Conservation (phyloP, 2,329 filamentous ascomycete genomes). For the Talaromyces sp. region DNA sequence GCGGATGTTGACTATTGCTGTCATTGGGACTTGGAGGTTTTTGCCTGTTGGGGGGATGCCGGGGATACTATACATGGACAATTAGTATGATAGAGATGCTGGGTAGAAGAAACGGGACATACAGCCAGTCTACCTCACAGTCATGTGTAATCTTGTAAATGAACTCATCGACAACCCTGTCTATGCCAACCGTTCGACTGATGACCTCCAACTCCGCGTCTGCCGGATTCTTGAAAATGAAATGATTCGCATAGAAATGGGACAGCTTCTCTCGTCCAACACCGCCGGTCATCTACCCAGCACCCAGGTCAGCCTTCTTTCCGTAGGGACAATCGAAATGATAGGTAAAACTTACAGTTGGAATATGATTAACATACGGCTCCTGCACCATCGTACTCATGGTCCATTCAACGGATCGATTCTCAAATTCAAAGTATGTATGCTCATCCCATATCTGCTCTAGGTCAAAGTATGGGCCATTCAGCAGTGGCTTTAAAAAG, state of each 20-base stretch:
- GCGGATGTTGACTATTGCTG: slow-evolving; percentile 64
- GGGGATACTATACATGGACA: slow-evolving; percentile 38
- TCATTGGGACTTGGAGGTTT: slow-evolving; percentile 61
- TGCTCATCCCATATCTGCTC: slow-evolving; percentile 80
- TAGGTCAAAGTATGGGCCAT: slow-evolving; percentile 69
- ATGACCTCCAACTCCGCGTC: slow-evolving; percentile 68
- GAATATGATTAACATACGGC: slow-evolving; percentile 76
- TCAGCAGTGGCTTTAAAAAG: slow-evolving; percentile 63
- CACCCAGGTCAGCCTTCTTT: not conserved
- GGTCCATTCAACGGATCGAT: slow-evolving; percentile 66
- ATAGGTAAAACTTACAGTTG: slow-evolving; percentile 64
- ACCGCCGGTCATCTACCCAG: slow-evolving; percentile 58
- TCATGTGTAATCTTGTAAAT: slow-evolving; percentile 65
- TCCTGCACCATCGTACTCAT: slow-evolving; percentile 81
- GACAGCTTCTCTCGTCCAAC: slow-evolving; percentile 64
- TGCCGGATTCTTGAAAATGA: slow-evolving; percentile 70
- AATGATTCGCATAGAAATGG: slow-evolving; percentile 69
- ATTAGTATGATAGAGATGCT: not conserved
- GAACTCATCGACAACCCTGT: slow-evolving; percentile 71
- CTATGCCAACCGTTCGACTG: slow-evolving; percentile 68
- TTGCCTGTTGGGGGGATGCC: slow-evolving; percentile 59
- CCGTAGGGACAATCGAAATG: no score
- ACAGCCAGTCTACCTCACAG: slow-evolving; percentile 68
- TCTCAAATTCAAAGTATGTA: slow-evolving; percentile 67
- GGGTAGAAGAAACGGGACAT: slow-evolving; percentile 28